Conservation (phyloP, 139 green algal species). For the Chlorella sp. region DNA sequence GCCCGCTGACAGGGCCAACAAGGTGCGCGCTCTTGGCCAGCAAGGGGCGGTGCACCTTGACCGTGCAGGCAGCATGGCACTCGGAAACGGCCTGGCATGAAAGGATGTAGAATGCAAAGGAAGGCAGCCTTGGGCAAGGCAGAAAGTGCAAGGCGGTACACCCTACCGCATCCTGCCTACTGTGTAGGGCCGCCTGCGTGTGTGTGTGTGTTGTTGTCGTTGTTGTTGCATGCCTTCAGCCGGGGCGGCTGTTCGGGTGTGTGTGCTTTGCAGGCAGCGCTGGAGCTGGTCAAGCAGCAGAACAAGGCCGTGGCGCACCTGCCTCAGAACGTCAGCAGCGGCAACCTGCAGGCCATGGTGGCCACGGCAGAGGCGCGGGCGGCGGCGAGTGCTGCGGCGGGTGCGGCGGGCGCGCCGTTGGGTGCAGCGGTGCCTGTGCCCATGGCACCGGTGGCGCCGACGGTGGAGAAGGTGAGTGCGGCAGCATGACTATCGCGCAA, state of each 20-base stretch:
- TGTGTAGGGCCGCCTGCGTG: no score
- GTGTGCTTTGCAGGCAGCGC: slow-evolving; percentile 2
- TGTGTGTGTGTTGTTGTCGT: not conserved
- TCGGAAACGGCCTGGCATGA: no score
- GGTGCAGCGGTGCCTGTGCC: not conserved
- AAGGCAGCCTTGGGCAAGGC: not conserved
- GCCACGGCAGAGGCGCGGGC: not conserved
- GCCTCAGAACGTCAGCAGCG: slow-evolving; percentile 10
- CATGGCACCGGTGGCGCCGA: not conserved
- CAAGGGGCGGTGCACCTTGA: no score
- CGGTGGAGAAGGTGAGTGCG: not conserved
- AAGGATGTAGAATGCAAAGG: not conserved
- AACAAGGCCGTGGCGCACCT: slow-evolving; percentile 2
- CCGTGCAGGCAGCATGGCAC: no score
- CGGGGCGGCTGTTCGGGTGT: no score
- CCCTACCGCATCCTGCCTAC: not conserved
- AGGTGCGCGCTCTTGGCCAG: no score
- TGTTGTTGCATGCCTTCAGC: no score
- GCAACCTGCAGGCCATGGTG: slow-evolving; percentile 9
- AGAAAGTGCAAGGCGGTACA: not conserved
- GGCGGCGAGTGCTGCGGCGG: no score
- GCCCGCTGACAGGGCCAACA: slow-evolving; percentile 1
- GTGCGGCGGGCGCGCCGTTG: not conserved
- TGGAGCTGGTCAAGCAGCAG: not conserved
- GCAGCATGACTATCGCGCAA: no score